Percentiles rank a stretch among this genome's conserved stretches.
phyloP scores from a whole-genome alignment of 129 eudicot species.

The Ambrosia trifida region DNA sequence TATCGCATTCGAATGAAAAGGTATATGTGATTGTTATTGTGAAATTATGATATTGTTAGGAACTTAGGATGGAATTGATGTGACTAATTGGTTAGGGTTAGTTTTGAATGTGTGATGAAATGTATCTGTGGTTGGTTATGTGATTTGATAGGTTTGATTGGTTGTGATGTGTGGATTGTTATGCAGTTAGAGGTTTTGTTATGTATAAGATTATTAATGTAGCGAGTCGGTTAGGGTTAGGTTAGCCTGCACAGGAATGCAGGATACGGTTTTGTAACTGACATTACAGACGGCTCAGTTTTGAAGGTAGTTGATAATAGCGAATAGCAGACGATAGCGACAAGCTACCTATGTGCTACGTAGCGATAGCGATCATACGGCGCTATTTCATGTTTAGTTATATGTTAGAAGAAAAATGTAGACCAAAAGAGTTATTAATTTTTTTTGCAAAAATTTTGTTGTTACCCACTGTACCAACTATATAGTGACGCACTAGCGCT shows the following conservation, averaged over 20 bases:
- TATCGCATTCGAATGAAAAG: constrained; percentile 66
- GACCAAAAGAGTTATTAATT: too few relatives aligned
- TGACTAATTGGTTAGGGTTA: constrained; percentile 20
- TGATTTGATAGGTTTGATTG: constrained; percentile 8
- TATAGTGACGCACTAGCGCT: too few relatives aligned
- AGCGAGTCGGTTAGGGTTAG: constrained; percentile 20
- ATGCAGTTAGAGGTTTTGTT: constrained; percentile 6
- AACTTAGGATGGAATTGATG: neutral
- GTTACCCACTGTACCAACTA: too few relatives aligned
- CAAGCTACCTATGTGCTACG: neutral
- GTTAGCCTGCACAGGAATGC: neutral
- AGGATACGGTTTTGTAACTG: neutral
- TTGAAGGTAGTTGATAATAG: too few relatives aligned
- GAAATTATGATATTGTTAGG: neutral
- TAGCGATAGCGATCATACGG: too few relatives aligned
- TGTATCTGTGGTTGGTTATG: constrained; percentile 16
- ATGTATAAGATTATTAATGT: neutral
- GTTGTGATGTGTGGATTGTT: constrained; percentile 9
- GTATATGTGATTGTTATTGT: constrained; percentile 21
- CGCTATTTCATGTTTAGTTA: too few relatives aligned
- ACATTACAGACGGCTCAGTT: neutral
- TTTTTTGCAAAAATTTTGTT: too few relatives aligned
- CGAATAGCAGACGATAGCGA: too few relatives aligned
- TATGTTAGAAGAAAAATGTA: too few relatives aligned
- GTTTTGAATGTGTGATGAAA: too few relatives aligned